Evolutionary conservation across 805 yeast species (phyloP), one percentile per base, ranked within the genome.

Genomic region (Saccharomycopsis sp.): DNA sequence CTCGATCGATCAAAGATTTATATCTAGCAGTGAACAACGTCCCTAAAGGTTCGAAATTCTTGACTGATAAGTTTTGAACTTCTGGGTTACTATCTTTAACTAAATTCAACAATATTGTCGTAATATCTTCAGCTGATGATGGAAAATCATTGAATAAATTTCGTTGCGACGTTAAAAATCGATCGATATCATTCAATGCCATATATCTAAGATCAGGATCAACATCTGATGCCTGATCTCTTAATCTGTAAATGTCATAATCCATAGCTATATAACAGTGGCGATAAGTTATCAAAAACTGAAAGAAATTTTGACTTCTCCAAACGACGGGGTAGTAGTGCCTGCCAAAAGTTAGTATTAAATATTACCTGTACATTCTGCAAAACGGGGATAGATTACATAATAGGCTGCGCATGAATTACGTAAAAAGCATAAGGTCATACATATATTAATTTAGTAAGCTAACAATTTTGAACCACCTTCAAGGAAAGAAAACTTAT

Each of bases 401-500:
- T n/a, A n/a, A n/a, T n/a, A n/a, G n/a, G n/a, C n/a, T n/a, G n/a
- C n/a, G n/a, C n/a, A n/a, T n/a, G n/a, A n/a, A n/a, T n/a, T n/a
- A n/a, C n/a, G n/a, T n/a, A n/a, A n/a, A n/a, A n/a, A n/a, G n/a
- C n/a, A n/a, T n/a, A n/a, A n/a, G n/a, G n/a, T n/a, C 29, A 27
- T 27, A 27, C 29, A 9, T 27, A 27, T 27, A 13, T 27, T 27
- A 27, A n/a, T 11, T 32, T 35, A 49, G 22, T 42, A 49, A 17
- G 21, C 71, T 40, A 81, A 65, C 48, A 81, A 67, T 51, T 73
- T 73, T 20, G 90, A 75, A 36, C 95, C 95, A 53, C 93, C 88
- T 70, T 89, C 97, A 61, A 89, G 76, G 79, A 94, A 93, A 7
- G 96, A 86, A 63, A 85, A 93, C 61, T 71, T 79, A 42, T 73